Evolutionary conservation across 306 rosid genomes (phyloP), one percentile per base, ranked within the genome.

Genomic region (Canavalia gladiata): DNA sequence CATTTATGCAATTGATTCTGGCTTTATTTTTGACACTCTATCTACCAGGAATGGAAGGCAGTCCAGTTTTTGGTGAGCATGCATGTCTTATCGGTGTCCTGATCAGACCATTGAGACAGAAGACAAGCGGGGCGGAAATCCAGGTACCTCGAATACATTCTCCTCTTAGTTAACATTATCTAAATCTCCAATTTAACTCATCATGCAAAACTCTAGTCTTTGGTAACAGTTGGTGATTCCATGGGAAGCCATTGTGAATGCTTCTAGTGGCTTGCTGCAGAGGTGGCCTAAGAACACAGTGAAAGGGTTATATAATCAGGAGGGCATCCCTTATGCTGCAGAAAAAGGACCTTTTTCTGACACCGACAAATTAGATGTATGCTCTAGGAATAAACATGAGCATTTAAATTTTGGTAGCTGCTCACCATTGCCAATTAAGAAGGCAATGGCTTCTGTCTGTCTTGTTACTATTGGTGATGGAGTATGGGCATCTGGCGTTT

Each of bases 201-300:
- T 93, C 90, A 84, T 85, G 86, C 87, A 86, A 91, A 85, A 84
- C 87, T 88, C 86, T 91, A 89, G 94, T 85, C 88, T 85, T 89
- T 89, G 91, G 82, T 91, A 84, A 91, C 95, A 95, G 99, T 92
- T 95, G 91, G 92, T 95, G 87, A 86, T 95, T 89, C 97, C 99
- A 35, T 95, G 99, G 99, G 94, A 88, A 85, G 89, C 97, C 83
- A 88, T 95, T 67, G 94, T 86, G 78, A 83, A 63, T 78, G 90
- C 97, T 83, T 88, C 92, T 70, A 50, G 87, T 76, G 90, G 87
- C 81, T 87, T 93, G 87, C 89, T 95, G 85, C 85, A 7, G 66
- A 85, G 73, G 75, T 84, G 78, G 78, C 80, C 90, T 89, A 85
- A 55, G 59, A 82, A 78, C 84, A 60, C 85, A 34, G 83, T 54